Evolutionary conservation across 2,329 filamentous ascomycete genomes (phyloP).

Genomic region (Aspergillus sp.): DNA sequence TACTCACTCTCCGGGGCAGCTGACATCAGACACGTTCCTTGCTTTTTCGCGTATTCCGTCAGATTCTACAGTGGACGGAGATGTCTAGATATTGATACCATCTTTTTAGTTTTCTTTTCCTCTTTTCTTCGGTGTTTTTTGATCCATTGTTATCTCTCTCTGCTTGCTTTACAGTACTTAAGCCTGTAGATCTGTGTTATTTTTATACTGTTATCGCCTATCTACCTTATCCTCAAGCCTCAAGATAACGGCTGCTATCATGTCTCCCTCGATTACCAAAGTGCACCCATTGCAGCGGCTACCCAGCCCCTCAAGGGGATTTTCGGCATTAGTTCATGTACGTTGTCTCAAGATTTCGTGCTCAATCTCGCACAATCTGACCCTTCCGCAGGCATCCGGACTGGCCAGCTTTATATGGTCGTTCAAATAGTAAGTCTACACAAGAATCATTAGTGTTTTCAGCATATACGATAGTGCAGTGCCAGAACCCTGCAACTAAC

Average conservation of each 20-base stretch:
- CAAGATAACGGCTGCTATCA: constrained; percentile 12
- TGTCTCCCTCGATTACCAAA: constrained; percentile 20
- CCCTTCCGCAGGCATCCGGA: constrained; percentile 33
- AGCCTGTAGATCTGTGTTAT: neutral
- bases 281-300: constrained; percentile 46
- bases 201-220: neutral
- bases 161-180: neutral
- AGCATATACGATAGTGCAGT: neutral
- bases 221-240: neutral
- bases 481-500: constrained; percentile 3
- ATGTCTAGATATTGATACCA: neutral
- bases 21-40: constrained; percentile 6
- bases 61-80: neutral
- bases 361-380: neutral
- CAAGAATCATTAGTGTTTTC: neutral
- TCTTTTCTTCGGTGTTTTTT: neutral
- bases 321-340: constrained; percentile 47
- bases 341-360: constrained; percentile 6
- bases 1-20: constrained; percentile 4
- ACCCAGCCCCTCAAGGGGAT: constrained; percentile 41
- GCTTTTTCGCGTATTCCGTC: constrained; percentile 1
- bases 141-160: neutral
- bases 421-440: constrained; percentile 44
- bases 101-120: neutral
- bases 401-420: constrained; percentile 45